Base-by-base conservation (phyloP, 805 yeast genomes). In the Barnettozyma siamensis region DNA sequence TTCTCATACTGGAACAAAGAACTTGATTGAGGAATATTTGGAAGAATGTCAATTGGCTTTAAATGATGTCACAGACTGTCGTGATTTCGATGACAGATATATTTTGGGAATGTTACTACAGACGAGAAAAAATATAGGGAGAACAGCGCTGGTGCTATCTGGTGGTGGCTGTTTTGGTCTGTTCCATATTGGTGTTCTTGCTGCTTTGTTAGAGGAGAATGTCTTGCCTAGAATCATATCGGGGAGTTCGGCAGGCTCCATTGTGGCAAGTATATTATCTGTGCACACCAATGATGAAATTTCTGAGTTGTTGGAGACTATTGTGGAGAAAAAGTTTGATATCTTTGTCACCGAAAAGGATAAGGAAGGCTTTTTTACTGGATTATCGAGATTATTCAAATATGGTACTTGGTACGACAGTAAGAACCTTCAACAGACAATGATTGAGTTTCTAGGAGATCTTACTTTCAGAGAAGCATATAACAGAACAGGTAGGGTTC, bases 141-240 rank as follows among this genome's bases (percentile, higher is more conserved):
- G 96, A 41, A 89, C 98, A 0, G 99, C 98, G 0, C 66, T 93
- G 21, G 88, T 94, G n/a, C 71, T 93, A 40, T 83, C 95, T 36
- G 99, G 99, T 2, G 99, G 99, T 2, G 88, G 95, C 2, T 85
- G 95, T 5, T 85, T 91, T 65, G 99, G 98, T 0, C 64, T 91
- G 38, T 79, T 89, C 46, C 98, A 91, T 50, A 84, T 88, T 43
- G 99, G 99, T 2, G 96, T 93, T 0, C 65, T 91, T 35, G 78
- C 87, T 5, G 84, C 93, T 2, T 69, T 93, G 24, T 64, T 83
- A 31, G 93, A 87, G 50, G 72, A 75, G 38, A 80, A 83, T 40
- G 66, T 88, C 18, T 65, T 91, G 19, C 99, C 99, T 0, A 73
- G 84, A 37, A 85, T 93, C 29, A 78, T 93, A 13, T 84, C 95